Evolutionary conservation across 108 stramenopile species (phyloP).

Genomic region (Cyclotella baltica): DNA sequence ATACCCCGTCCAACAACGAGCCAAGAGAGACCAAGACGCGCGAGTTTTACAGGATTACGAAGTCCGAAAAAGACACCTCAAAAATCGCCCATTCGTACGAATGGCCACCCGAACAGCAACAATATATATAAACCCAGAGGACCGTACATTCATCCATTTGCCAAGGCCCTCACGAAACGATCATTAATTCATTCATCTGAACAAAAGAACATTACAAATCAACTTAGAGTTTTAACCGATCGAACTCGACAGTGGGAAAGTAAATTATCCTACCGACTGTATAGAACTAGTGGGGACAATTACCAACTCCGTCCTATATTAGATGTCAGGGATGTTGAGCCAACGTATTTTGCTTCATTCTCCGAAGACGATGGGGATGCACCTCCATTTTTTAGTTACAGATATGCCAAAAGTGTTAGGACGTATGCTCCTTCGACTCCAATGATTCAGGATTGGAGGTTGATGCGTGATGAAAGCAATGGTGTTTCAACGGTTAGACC

Average conservation of each 20-base stretch:
- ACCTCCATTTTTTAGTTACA: constrained; percentile 48
- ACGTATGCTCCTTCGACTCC: constrained; percentile 69
- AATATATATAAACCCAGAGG: constrained; percentile 23
- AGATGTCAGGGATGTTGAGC: constrained; percentile 65
- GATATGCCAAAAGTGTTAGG: constrained; percentile 42
- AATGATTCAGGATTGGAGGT: constrained; percentile 55
- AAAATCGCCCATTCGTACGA: neutral
- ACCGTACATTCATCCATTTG: constrained; percentile 67
- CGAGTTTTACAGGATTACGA: too few relatives aligned
- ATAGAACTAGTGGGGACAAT: constrained; percentile 36
- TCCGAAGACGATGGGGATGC: constrained; percentile 38
- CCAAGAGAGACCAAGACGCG: too few relatives aligned
- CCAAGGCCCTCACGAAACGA: constrained; percentile 53
- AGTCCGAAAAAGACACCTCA: neutral
- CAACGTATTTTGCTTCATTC: constrained; percentile 55
- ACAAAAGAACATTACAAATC: constrained; percentile 52
- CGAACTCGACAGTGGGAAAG: constrained; percentile 84
- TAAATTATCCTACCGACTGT: constrained; percentile 62
- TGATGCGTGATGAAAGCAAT: constrained; percentile 22
- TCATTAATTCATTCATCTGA: constrained; percentile 52
- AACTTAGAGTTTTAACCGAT: constrained; percentile 63
- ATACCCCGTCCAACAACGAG: too few relatives aligned
- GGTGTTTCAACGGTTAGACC: constrained; percentile 13
- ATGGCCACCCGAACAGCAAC: constrained; percentile 3
- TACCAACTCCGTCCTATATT: constrained; percentile 54